These are phyloP conservation scores for Coffea eugenioides DNA, from an alignment of 257 asterid species.

Conservation along the genomic window DNA sequence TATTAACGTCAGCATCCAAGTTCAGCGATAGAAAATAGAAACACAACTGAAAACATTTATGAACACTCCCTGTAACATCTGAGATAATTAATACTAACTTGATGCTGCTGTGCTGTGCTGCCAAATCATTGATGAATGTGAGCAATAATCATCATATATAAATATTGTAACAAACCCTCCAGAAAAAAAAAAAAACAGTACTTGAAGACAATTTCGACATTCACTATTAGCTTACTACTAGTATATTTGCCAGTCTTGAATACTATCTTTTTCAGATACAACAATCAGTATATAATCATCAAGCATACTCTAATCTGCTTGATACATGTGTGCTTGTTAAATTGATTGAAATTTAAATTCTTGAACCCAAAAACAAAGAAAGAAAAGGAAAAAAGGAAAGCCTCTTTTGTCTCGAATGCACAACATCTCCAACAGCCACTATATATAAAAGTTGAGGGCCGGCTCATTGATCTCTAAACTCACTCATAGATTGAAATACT, in stretches of 20 bases:
- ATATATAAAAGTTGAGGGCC: slow-evolving; percentile 12
- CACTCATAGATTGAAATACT: slow-evolving; percentile 1
- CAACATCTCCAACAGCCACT: not conserved
- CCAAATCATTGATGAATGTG: slow-evolving; percentile 8
- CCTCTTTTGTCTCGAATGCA: not conserved
- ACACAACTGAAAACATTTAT: slow-evolving; percentile 2
- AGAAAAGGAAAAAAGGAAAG: no score
- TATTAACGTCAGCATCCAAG: slow-evolving; percentile 7
- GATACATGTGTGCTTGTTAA: not conserved
- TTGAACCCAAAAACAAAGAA: no score
- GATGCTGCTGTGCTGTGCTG: not conserved
- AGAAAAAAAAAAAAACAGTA: not conserved
- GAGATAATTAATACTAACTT: not conserved
- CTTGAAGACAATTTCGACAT: not conserved
- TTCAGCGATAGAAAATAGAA: not conserved
- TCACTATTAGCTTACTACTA: not conserved
- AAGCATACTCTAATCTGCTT: not conserved
- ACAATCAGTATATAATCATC: no score
- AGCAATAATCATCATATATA: not conserved
- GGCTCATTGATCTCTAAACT: not conserved
- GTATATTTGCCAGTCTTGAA: no score
- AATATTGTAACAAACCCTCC: not conserved
- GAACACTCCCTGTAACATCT: slow-evolving; percentile 4
- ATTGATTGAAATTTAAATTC: no score
- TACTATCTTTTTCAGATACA: not conserved